Evolutionary conservation across 2,329 filamentous ascomycete species (phyloP), one percentile per base, ranked within the genome.

Genomic region (Teratosphaeria pseudoeucalypti): DNA sequence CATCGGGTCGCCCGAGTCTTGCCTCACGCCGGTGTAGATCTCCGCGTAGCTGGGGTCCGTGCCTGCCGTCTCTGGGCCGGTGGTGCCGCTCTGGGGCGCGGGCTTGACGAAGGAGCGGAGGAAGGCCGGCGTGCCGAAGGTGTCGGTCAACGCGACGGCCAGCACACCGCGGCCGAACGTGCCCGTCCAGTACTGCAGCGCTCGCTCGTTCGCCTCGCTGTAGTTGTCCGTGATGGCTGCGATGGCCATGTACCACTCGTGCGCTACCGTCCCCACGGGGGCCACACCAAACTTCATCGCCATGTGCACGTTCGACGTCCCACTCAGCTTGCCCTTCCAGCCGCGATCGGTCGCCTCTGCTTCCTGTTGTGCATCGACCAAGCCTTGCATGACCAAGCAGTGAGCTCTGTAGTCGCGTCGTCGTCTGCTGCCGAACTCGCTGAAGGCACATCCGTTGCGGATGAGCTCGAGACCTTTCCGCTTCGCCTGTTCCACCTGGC

Each of bases 221-320:
- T 99, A 99, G 74, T 96, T 84, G 63, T 90, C 82, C 4, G 87
- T 89, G 66, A 96, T 90, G 47, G 94, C 92, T 0, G 94, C 94
- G 63, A 95, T 92, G 52, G 90, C 92, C 94, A 99, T 99, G 78
- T 96, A 97, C 94, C 94, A 99, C 76, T 99, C 94, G 71, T 99
- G 94, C 0, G 94, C 94, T 1, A 90, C 86, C 0, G 94, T 99
- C 5, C 94, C 94, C 12, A 97, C 83, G 0, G 94, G 91, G 3
- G 85, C 78, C 54, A 96, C 84, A 53, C 85, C 85, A 75, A 95
- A 92, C 68, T 90, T 88, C 90, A 95, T 96, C 11, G 94, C 94
- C 65, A 99, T 85, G 72, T 97, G 92, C 3, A 99, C 94, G 70
- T 99, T 99, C 74, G 92, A 97, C 0, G 92, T 96, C 11, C 94